Conservation (phyloP, 2,329 filamentous ascomycete genomes). For the Venturia aucupariae region DNA sequence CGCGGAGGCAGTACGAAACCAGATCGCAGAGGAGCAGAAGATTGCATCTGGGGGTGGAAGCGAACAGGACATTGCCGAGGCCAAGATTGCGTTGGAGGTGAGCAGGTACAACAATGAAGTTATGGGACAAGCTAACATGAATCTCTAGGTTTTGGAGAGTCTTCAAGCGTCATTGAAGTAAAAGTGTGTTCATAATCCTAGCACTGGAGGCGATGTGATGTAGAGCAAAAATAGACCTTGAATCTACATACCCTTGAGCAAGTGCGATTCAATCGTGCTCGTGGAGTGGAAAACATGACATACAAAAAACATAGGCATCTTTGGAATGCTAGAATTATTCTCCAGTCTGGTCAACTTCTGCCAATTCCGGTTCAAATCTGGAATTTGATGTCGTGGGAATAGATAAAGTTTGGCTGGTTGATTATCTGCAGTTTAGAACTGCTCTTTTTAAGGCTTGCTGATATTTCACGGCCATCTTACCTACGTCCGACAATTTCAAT, state of each 20-base stretch:
- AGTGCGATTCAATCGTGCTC: not conserved
- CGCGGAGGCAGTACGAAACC: constrained; percentile 76
- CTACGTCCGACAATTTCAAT: no score
- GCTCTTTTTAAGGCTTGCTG: no score
- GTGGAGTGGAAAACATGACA: not conserved
- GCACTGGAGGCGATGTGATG: not conserved
- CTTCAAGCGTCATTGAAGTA: constrained; percentile 76
- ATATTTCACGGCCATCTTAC: no score
- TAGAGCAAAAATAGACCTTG: constrained; percentile 5
- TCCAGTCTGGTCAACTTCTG: no score
- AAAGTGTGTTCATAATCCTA: constrained; percentile 18
- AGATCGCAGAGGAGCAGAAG: constrained; percentile 94
- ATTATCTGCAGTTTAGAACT: no score
- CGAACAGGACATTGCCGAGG: constrained; percentile 96
- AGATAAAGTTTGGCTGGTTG: no score
- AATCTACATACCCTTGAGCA: not conserved
- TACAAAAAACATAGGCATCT: not conserved
- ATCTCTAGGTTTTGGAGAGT: constrained; percentile 65
- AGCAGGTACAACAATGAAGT: constrained; percentile 23
- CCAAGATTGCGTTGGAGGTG: constrained; percentile 98
- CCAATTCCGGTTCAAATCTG: no score
- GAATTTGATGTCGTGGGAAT: no score
- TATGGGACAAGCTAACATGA: constrained; percentile 26
- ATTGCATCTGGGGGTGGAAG: constrained; percentile 81
- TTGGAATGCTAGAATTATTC: not conserved